Percentiles rank a stretch among this genome's conserved stretches.
Evolutionary conservation across 331 rosid species (phyloP).

Genomic region (Rosa hybrid): DNA sequence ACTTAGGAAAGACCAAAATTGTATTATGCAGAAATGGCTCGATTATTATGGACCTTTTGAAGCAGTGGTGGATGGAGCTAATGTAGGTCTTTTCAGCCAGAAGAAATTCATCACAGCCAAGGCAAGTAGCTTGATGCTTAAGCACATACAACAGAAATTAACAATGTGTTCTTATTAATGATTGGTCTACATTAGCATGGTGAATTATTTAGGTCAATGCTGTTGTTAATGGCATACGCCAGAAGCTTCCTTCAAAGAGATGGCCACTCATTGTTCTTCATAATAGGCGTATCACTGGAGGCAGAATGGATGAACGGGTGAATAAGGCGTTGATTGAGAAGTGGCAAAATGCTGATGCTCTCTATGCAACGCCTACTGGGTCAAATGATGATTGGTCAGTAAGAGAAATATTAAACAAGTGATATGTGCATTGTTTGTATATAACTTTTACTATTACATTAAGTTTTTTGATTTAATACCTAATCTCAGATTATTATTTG

Average conservation of each 20-base stretch:
- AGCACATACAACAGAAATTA: slow-evolving; percentile 6
- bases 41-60: slow-evolving; percentile 89
- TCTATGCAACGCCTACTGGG: slow-evolving; percentile 84
- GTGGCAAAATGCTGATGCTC: slow-evolving; percentile 80
- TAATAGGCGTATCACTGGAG: slow-evolving; percentile 71
- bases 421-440: neutral
- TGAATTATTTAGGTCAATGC: slow-evolving; percentile 59
- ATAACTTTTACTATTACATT: neutral
- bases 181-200: slow-evolving; percentile 7
- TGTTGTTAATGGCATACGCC: slow-evolving; percentile 70
- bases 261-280: slow-evolving; percentile 90
- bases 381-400: slow-evolving; percentile 95
- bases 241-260: slow-evolving; percentile 74
- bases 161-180: slow-evolving; percentile 20
- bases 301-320: slow-evolving; percentile 59
- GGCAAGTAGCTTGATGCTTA: slow-evolving; percentile 53
- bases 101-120: slow-evolving; percentile 69
- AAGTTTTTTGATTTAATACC: neutral
- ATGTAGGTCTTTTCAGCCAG: slow-evolving; percentile 79
- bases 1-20: slow-evolving; percentile 21
- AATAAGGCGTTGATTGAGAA: slow-evolving; percentile 70
- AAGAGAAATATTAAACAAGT: neutral
- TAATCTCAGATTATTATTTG: neutral
- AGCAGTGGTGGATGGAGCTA: slow-evolving; percentile 95
- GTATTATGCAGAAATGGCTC: slow-evolving; percentile 80